Base-by-base conservation (phyloP, 1,284 basidiomycete genomes). In the Boletus mariae region DNA sequence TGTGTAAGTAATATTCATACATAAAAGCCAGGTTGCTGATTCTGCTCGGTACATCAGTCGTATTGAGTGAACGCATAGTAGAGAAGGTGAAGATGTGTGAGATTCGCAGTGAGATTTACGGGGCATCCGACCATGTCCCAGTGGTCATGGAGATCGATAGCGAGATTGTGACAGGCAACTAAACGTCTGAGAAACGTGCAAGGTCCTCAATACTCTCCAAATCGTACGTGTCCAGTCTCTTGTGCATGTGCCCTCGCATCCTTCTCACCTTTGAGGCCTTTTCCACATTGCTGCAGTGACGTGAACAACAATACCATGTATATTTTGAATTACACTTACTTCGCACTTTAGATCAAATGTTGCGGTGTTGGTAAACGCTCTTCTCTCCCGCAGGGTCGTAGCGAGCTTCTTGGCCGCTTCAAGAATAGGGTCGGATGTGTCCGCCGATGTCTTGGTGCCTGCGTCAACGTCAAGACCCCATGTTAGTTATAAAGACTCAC, bases 221-320 rank as follows among this genome's bases (percentile, higher is more conserved):
- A 97, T 48, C 82, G 79, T 32, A 82, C 79, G 73, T 97, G 94
- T 0, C 94, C 92, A 1, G 93, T 97, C 67, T 84, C 73, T 62
- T 82, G 81, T 3, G 95, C 94, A 69, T 98, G 94, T 43, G 80
- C 80, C 35, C 90, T 80, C 0, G 95, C 95, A 54, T 87, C 93
- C 64, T 94, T 96, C 75, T 98, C 94, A 25, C 94, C 94, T 61
- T 88, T 93, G 54, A 98, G 71, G 0, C 91, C 93, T 60, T 82
- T 76, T 10, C 84, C 82, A 62, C 89, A 92, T 55, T 84, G 72
- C 87, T 89, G 49, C 9, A 55, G 71, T 74, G 15, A 67, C 58
- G 26, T 71, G 64, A 73, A 57, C 37, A 59, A 35, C 3, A 23
- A 46, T 54, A 55, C 42, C 34, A 42, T 44, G 44, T 52, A 47